Base-by-base conservation (phyloP, 352 stramenopile species). In the Phytophthora tubulina region DNA sequence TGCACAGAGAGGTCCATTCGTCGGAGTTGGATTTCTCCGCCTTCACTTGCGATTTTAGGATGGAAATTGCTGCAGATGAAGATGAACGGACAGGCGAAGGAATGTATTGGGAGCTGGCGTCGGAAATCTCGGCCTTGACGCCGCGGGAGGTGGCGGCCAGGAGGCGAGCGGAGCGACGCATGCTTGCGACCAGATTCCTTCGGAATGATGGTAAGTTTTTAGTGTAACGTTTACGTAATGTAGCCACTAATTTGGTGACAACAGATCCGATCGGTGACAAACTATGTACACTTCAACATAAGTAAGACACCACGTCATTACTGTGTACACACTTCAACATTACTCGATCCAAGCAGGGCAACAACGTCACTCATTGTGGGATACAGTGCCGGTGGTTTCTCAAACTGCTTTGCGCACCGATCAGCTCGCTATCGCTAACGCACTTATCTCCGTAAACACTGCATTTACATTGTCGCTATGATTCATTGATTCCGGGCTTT, bases 1-100 rank as follows among this genome's bases (percentile, higher is more conserved):
- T 78, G 62, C 81, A 89, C 2, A 89, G 45, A n/a, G 58, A 55
- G 11, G 44, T 59, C 81, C 81, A 89, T 3, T 79, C 70, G n/a
- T 87, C 78, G 3, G 9, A 42, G 6, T 46, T 39, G 13, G 21
- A 11, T 58, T 67, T 67, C 52, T 67, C 49, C 48, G 9, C 35
- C 46, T 70, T 72, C 30, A 64, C 41, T 35, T 44, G 32, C 0
- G 35, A 10, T 31, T 70, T 70, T 15, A 17, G 55, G 13, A 41
- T 49, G 5, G 36, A 52, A 59, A 56, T 65, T 73, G 51, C n/a
- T 57, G n/a, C 17, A 69, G 51, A n/a, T 44, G 57, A 31, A 31
- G 58, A 15, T n/a, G 13, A 51, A 21, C 41, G 1, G 3, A 35
- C 3, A 35, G 55, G 7, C 1, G 48, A 41, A 33, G 53, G 38